These are phyloP conservation scores for Microsporum ferrugineum DNA, from an alignment of 2,329 filamentous ascomycete species.

Conservation along the genomic window DNA sequence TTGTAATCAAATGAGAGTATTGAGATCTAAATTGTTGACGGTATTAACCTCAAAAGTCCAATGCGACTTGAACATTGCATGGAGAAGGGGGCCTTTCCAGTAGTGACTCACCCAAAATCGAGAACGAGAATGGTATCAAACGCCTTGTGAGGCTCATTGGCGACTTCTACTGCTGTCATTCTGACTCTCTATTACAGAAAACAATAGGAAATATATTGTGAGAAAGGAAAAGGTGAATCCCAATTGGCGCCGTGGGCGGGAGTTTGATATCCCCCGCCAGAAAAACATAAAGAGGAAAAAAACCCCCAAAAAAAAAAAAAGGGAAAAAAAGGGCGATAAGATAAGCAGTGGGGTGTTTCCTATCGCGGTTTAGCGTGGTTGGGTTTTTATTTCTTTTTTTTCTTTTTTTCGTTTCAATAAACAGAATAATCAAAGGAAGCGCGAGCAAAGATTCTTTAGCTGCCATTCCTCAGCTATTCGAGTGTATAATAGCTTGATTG, in stretches of 20 bases:
- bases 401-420: background rate
- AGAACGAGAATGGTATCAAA: slow-evolving; percentile 22
- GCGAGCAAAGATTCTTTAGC: background rate
- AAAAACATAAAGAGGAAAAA: background rate
- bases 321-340: slow-evolving; percentile 3
- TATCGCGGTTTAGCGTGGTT: slow-evolving; percentile 8
- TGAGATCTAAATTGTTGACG: slow-evolving; percentile 7
- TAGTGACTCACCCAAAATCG: slow-evolving; percentile 11
- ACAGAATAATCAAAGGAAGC: background rate
- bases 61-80: background rate
- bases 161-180: slow-evolving; percentile 15
- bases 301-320: background rate
- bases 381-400: background rate
- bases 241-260: slow-evolving; percentile 5
- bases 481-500: background rate
- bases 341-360: slow-evolving; percentile 5
- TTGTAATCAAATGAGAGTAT: slow-evolving; percentile 10
- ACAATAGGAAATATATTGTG: background rate
- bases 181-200: background rate
- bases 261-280: slow-evolving; percentile 4
- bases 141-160: slow-evolving; percentile 20
- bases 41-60: background rate
- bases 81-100: background rate
- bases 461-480: background rate
- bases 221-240: background rate